Evolutionary conservation across 192 early-diverging fungal species (phyloP).

Genomic region (Podila minutissima): DNA sequence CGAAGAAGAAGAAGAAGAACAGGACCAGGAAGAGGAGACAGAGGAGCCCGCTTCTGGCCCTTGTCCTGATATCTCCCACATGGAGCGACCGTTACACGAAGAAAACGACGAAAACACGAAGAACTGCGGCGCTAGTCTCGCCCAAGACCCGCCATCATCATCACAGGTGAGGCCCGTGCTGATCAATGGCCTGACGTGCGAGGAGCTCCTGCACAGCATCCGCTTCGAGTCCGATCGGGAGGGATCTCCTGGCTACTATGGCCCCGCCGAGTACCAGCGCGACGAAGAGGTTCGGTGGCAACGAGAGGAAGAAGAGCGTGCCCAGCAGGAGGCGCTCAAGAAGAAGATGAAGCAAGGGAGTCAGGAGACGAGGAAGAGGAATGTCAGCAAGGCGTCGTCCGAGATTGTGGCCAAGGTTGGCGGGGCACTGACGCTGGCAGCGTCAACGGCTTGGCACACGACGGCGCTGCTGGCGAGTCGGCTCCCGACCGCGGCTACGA

Average conservation of each 20-base stretch:
- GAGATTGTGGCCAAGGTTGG: background rate
- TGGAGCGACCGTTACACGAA: too few relatives aligned
- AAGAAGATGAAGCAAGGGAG: background rate
- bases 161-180: conserved; percentile 1
- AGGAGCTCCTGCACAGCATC: conserved; percentile 20
- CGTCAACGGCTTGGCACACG: background rate
- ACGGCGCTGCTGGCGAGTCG: background rate
- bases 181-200: conserved; percentile 25
- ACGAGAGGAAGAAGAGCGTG: background rate
- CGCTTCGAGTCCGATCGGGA: conserved; percentile 23
- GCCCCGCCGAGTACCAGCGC: conserved; percentile 11
- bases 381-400: background rate
- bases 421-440: background rate
- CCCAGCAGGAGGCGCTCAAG: background rate
- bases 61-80: too few relatives aligned
- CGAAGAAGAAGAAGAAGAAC: background rate
- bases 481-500: too few relatives aligned
- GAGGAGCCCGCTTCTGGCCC: background rate
- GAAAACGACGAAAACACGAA: too few relatives aligned
- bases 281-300: conserved; percentile 10
- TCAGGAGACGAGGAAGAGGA: background rate
- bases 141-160: too few relatives aligned
- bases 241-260: conserved; percentile 20
- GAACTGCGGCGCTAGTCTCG: too few relatives aligned
- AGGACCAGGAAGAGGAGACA: background rate